These are phyloP conservation scores for Cryphonectria radicalis DNA, from an alignment of 2,329 filamentous ascomycete genomes.

Conservation along the genomic window DNA sequence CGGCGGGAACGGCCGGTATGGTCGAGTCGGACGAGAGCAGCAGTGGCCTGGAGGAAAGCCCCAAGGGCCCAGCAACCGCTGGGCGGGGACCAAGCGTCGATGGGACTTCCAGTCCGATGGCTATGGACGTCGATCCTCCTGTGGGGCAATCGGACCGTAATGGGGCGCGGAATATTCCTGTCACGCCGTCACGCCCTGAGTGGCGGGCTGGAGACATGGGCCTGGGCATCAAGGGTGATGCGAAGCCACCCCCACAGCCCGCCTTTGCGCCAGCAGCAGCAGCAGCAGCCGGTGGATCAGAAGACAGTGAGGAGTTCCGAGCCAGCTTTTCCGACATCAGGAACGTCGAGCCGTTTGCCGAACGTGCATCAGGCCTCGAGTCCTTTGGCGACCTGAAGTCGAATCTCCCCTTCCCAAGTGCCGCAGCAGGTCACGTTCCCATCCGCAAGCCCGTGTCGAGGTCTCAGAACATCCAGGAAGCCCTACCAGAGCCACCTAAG, in stretches of 20 bases:
- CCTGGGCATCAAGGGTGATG: constrained; percentile 33
- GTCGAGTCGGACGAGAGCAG: constrained; percentile 53
- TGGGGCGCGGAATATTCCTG: constrained; percentile 56
- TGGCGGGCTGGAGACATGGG: constrained; percentile 59
- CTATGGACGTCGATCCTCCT: constrained; percentile 69
- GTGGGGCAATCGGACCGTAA: constrained; percentile 36
- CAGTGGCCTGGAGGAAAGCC: constrained; percentile 42
- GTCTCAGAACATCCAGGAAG: constrained; percentile 48
- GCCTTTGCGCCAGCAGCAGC: constrained; percentile 26
- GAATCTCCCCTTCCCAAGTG: constrained; percentile 61
- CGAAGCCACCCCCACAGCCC: constrained; percentile 25
- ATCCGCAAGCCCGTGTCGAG: constrained; percentile 37
- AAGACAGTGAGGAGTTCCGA: constrained; percentile 60
- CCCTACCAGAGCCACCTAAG: constrained; percentile 53
- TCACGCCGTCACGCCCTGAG: constrained; percentile 63
- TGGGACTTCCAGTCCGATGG: constrained; percentile 53
- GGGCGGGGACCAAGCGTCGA: constrained; percentile 14
- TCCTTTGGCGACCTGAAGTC: constrained; percentile 61
- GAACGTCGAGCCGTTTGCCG: constrained; percentile 59
- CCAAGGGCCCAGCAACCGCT: constrained; percentile 31
- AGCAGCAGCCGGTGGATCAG: constrained; percentile 48
- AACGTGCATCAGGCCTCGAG: constrained; percentile 51
- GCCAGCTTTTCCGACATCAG: constrained; percentile 58
- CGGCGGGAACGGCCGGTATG: constrained; percentile 48
- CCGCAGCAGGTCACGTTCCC: constrained; percentile 48